A percentile compares a stretch with the other conserved stretches of the same genome.
phyloP scores from a whole-genome alignment of 1,284 basidiomycete genomes.

The Sparassis latifolia region DNA sequence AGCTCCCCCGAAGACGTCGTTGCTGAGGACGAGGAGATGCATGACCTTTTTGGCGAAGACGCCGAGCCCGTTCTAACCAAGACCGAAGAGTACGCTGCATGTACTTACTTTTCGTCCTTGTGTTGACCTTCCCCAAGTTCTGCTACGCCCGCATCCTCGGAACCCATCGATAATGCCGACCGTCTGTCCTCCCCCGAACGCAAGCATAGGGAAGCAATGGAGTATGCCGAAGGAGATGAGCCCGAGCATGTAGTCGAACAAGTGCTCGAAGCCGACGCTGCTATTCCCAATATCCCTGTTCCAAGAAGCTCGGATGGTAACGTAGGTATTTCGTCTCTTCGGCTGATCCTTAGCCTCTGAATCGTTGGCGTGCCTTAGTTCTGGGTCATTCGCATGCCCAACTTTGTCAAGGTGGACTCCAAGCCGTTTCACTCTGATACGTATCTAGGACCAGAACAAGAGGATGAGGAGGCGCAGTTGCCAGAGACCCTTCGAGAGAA shows the following conservation, averaged over 20 bases:
- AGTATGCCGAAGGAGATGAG: slow-evolving; percentile 74
- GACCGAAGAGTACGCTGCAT: slow-evolving; percentile 20
- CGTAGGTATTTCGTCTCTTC: slow-evolving; percentile 34
- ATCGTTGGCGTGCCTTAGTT: slow-evolving; percentile 38
- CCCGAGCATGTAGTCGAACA: slow-evolving; percentile 46
- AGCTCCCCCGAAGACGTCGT: slow-evolving; percentile 4
- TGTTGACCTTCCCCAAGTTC: slow-evolving; percentile 9
- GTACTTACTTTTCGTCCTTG: neutral
- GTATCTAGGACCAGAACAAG: slow-evolving; percentile 75
- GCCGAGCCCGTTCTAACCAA: slow-evolving; percentile 45
- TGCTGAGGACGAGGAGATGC: slow-evolving; percentile 53
- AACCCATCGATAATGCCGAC: slow-evolving; percentile 44
- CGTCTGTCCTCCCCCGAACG: slow-evolving; percentile 65
- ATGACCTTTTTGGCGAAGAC: slow-evolving; percentile 71
- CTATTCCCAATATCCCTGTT: slow-evolving; percentile 71
- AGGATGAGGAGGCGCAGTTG: slow-evolving; percentile 55
- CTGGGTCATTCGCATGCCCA: slow-evolving; percentile 81
- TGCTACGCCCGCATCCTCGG: slow-evolving; percentile 37
- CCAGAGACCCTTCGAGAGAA: slow-evolving; percentile 57
- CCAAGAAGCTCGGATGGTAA: slow-evolving; percentile 29
- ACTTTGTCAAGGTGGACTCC: slow-evolving; percentile 77
- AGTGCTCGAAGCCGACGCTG: slow-evolving; percentile 63
- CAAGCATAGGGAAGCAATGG: slow-evolving; percentile 60
- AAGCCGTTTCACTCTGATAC: slow-evolving; percentile 79
- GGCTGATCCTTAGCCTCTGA: neutral